A percentile compares a stretch with the other conserved stretches of the same genome.
Conservation (phyloP, 495 filamentous ascomycete species). For the Rusavskia elegans region DNA sequence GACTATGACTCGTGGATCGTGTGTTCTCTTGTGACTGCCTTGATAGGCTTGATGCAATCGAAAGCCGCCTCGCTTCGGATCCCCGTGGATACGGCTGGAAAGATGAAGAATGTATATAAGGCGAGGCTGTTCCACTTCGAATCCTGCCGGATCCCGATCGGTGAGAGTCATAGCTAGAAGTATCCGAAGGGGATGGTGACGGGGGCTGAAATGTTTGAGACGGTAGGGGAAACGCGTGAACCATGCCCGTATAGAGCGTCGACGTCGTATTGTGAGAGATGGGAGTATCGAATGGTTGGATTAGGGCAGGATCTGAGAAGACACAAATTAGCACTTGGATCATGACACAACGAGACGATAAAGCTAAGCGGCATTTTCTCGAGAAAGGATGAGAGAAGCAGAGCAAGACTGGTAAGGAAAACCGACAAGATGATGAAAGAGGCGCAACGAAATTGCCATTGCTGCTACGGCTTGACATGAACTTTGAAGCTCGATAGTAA, state of each 20-base stretch:
- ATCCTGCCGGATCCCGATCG: constrained; percentile 12
- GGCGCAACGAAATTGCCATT: constrained; percentile 45
- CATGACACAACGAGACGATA: too few species aligned
- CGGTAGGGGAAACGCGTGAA: constrained; percentile 8
- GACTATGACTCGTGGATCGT: constrained; percentile 32
- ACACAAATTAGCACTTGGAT: too few species aligned
- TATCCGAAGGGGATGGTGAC: constrained; percentile 18
- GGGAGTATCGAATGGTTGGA: constrained; percentile 29
- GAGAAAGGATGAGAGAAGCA: not conserved
- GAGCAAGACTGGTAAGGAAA: constrained; percentile 26
- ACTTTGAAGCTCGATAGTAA: constrained; percentile 16
- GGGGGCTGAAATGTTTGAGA: constrained; percentile 17
- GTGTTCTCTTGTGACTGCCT: constrained; percentile 38
- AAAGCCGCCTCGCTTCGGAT: constrained; percentile 27
- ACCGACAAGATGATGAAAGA: constrained; percentile 46
- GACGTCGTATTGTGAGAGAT: constrained; percentile 20
- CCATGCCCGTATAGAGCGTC: constrained; percentile 8
- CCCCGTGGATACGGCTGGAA: constrained; percentile 22
- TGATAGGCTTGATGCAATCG: constrained; percentile 39
- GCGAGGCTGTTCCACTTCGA: constrained; percentile 19
- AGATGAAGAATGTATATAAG: constrained; percentile 19
- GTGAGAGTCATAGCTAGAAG: constrained; percentile 17
- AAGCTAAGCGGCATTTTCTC: too few species aligned
- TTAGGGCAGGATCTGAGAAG: constrained; percentile 42
- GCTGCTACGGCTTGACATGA: constrained; percentile 41